phyloP scores from a whole-genome alignment of 345 rosid genomes.

The Citrus mangshanensis region DNA sequence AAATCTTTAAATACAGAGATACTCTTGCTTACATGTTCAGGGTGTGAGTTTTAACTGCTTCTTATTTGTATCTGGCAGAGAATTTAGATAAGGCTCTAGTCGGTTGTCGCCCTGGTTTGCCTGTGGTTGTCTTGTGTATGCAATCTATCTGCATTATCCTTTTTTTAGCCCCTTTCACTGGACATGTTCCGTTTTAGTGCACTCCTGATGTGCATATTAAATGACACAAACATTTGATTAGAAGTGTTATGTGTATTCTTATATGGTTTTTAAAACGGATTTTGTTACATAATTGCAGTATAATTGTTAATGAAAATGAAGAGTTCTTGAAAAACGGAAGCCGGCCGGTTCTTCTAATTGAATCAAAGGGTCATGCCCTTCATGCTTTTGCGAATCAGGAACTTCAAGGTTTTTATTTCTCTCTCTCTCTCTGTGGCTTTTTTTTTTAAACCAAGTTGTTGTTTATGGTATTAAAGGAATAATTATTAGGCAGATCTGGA shows the following conservation, averaged over 20 bases:
- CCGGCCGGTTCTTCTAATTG: slow-evolving; percentile 62
- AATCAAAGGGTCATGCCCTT: slow-evolving; percentile 88
- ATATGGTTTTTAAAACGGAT: slow-evolving; percentile 14
- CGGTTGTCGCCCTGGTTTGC: neutral
- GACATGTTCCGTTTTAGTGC: neutral
- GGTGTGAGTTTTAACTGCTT: neutral
- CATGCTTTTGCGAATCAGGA: slow-evolving; percentile 79
- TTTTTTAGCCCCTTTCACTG: neutral
- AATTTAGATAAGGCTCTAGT: neutral
- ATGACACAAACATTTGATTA: neutral
- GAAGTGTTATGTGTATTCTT: neutral
- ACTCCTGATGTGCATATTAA: neutral
- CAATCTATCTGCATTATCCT: neutral
- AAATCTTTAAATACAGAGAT: neutral
- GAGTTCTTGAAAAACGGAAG: slow-evolving; percentile 58
- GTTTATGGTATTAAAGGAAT: neutral
- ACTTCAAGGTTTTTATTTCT: slow-evolving; percentile 44
- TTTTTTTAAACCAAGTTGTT: neutral
- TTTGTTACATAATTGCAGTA: slow-evolving; percentile 38
- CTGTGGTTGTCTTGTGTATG: neutral
- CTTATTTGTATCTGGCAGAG: neutral
- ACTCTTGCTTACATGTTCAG: neutral
- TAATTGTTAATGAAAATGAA: slow-evolving; percentile 54
- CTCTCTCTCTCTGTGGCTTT: neutral
- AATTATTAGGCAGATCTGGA: neutral